A percentile compares a stretch with the other conserved stretches of the same genome.
phyloP scores from a whole-genome alignment of 495 filamentous ascomycete genomes.

The Penicillium parvum region DNA sequence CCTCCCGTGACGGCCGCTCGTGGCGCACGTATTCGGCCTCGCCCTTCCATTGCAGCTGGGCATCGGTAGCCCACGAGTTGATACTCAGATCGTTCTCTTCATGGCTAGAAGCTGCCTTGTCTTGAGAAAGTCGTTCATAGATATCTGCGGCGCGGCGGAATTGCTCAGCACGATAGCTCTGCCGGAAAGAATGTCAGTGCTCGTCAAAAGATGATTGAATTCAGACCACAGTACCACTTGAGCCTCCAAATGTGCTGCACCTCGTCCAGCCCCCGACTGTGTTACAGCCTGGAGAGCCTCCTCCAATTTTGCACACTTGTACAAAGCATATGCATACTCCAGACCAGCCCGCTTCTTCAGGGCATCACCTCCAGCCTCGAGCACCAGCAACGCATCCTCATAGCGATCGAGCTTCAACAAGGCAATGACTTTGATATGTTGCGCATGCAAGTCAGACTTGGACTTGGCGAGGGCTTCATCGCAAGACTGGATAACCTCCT shows the following conservation, averaged over 20 bases:
- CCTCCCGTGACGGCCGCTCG: conserved; percentile 62
- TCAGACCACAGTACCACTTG: conserved; percentile 67
- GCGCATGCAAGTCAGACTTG: conserved; percentile 60
- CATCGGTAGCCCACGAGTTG: conserved; percentile 73
- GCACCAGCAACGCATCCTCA: conserved; percentile 75
- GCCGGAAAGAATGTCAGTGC: conserved; percentile 7
- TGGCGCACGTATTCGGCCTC: conserved; percentile 47
- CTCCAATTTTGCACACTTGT: conserved; percentile 73
- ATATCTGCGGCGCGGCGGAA: conserved; percentile 67
- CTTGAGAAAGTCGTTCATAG: conserved; percentile 59
- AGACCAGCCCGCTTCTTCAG: conserved; percentile 63
- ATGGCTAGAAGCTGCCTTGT: conserved; percentile 44
- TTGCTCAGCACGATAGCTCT: conserved; percentile 79
- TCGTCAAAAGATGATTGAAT: neutral
- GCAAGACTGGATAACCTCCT: conserved; percentile 64
- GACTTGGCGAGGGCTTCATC: conserved; percentile 63
- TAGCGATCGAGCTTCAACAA: conserved; percentile 91
- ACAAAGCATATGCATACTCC: conserved; percentile 88
- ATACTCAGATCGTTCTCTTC: conserved; percentile 86
- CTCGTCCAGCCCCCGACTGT: conserved; percentile 48
- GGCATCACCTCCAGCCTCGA: conserved; percentile 65
- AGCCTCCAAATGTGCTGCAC: conserved; percentile 77
- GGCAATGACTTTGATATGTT: conserved; percentile 76
- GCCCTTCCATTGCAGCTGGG: conserved; percentile 83
- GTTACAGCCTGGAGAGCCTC: conserved; percentile 62